Evolutionary conservation across 441 rosid species (phyloP).

Genomic region (Eruca vesicaria): DNA sequence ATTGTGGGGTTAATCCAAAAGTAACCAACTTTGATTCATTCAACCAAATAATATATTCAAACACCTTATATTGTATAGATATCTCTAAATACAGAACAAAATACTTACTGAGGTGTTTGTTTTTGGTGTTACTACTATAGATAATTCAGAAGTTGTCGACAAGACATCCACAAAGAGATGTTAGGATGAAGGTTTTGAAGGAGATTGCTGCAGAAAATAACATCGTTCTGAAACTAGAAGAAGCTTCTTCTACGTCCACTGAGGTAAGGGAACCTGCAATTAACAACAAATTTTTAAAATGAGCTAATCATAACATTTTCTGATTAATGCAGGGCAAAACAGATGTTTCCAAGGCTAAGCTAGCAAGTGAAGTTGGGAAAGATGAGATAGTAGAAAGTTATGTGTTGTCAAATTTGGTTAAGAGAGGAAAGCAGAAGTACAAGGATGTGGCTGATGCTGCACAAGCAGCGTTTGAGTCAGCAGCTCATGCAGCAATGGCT

Average conservation of each 20-base stretch:
- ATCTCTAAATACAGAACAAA: neutral
- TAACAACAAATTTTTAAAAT: neutral
- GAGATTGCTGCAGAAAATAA: constrained; percentile 71
- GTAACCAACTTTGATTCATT: constrained; percentile 39
- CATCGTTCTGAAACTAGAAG: constrained; percentile 58
- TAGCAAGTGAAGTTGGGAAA: constrained; percentile 24
- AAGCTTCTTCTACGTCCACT: constrained; percentile 32
- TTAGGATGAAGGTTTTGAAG: constrained; percentile 56
- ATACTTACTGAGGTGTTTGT: constrained; percentile 10
- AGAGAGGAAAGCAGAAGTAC: constrained; percentile 54
- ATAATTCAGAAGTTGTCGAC: constrained; percentile 85
- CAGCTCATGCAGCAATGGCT: constrained; percentile 85
- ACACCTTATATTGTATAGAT: neutral
- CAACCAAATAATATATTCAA: neutral
- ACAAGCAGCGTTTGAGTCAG: constrained; percentile 91
- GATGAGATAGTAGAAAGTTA: constrained; percentile 22
- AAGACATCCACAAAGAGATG: constrained; percentile 61
- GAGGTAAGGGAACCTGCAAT: constrained; percentile 44
- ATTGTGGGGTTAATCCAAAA: constrained; percentile 65
- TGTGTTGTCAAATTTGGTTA: constrained; percentile 50
- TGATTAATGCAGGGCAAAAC: constrained; percentile 46
- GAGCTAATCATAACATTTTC: neutral
- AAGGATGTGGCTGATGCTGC: constrained; percentile 97
- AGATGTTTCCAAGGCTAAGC: constrained; percentile 31
- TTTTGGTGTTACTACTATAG: constrained; percentile 36